These are phyloP conservation scores for Boletus sp. DNA, from an alignment of 1,284 basidiomycete species.

Conservation along the genomic window DNA sequence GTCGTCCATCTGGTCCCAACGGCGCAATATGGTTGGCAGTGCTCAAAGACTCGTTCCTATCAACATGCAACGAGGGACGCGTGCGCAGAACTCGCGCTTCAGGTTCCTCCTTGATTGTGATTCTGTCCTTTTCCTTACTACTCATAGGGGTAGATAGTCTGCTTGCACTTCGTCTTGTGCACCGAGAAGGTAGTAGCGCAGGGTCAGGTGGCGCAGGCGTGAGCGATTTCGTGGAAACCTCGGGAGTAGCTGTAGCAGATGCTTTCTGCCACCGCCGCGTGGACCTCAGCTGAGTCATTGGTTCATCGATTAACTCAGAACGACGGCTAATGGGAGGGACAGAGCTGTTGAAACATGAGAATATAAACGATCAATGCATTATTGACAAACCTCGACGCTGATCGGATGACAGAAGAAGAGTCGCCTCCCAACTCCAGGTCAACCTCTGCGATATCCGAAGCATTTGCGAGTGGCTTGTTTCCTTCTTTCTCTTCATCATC, in stretches of 20 bases:
- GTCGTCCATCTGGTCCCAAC: slow-evolving; percentile 51
- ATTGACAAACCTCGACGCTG: slow-evolving; percentile 30
- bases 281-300: slow-evolving; percentile 43
- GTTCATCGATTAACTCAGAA: slow-evolving; percentile 21
- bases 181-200: slow-evolving; percentile 16
- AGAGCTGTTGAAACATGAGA: slow-evolving; percentile 25
- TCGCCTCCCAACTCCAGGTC: slow-evolving; percentile 53
- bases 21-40: slow-evolving; percentile 39
- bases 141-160: slow-evolving; percentile 30
- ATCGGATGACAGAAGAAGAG: slow-evolving; percentile 25
- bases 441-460: slow-evolving; percentile 42
- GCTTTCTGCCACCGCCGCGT: slow-evolving; percentile 52
- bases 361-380: slow-evolving; percentile 4
- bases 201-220: slow-evolving; percentile 26
- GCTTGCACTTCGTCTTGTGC: slow-evolving; percentile 22
- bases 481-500: slow-evolving; percentile 48
- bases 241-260: slow-evolving; percentile 28
- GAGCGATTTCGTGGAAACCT: slow-evolving; percentile 23
- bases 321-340: slow-evolving; percentile 23
- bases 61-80: slow-evolving; percentile 38
- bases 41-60: slow-evolving; percentile 36
- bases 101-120: slow-evolving; percentile 45
- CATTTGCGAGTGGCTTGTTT: slow-evolving; percentile 42
- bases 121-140: slow-evolving; percentile 38
- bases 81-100: slow-evolving; percentile 48